Conservation (phyloP, 2,329 filamentous ascomycete genomes). For the Fusarium devonianum region DNA sequence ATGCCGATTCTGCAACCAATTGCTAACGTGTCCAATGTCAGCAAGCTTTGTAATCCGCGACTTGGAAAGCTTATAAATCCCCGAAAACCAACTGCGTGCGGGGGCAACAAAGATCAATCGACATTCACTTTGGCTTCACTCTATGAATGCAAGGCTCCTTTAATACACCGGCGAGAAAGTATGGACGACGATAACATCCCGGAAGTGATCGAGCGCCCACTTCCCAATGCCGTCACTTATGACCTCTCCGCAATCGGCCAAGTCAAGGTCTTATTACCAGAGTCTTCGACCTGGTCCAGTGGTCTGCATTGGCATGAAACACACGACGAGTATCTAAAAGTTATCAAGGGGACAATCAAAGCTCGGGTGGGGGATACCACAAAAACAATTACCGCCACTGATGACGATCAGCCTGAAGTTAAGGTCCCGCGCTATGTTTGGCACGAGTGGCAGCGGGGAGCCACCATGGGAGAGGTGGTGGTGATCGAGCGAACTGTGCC, state of each 20-base stretch:
- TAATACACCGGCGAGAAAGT: too few species aligned
- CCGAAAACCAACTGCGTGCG: too few species aligned
- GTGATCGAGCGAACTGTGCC: constrained; percentile 58
- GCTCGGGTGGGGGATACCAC: constrained; percentile 30
- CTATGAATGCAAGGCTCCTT: too few species aligned
- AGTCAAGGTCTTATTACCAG: constrained; percentile 54
- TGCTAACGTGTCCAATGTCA: too few species aligned
- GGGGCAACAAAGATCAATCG: too few species aligned
- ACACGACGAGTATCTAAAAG: constrained; percentile 55
- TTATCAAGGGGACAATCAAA: constrained; percentile 49
- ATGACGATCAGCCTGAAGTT: constrained; percentile 41
- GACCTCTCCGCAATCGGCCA: constrained; percentile 48
- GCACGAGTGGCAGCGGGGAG: constrained; percentile 57
- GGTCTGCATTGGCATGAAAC: constrained; percentile 58
- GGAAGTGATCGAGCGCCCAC: constrained; percentile 8
- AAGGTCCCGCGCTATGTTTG: constrained; percentile 47
- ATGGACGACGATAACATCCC: neutral
- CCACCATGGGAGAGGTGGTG: constrained; percentile 44
- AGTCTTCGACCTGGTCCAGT: constrained; percentile 54
- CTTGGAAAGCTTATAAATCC: too few species aligned
- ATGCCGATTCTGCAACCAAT: too few species aligned
- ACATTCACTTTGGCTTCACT: too few species aligned
- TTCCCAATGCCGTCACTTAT: constrained; percentile 36
- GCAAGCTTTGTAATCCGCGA: too few species aligned
- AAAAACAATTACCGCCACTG: constrained; percentile 30